Evolutionary conservation across 441 rosid genomes (phyloP).

Genomic region (Gossypium schwendimanii): DNA sequence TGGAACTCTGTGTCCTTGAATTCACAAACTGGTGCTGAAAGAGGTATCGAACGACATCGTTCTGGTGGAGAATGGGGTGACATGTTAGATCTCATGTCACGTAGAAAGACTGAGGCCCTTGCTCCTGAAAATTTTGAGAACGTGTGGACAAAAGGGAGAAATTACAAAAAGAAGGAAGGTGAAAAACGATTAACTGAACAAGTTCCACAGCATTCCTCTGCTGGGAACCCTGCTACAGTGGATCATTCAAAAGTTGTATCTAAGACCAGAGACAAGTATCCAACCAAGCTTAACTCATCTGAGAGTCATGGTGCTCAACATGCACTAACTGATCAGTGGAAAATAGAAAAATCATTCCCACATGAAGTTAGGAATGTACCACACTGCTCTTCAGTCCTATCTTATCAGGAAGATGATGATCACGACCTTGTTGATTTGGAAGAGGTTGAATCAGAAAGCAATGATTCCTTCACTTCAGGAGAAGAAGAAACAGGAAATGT

Average conservation of each 20-base stretch:
- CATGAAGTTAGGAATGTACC: slow-evolving; percentile 27
- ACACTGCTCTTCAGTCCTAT: slow-evolving; percentile 34
- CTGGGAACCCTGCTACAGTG: slow-evolving; percentile 26
- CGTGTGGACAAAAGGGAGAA: slow-evolving; percentile 97
- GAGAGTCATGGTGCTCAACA: slow-evolving; percentile 22
- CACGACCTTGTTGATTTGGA: slow-evolving; percentile 25
- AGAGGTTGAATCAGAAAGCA: slow-evolving; percentile 47
- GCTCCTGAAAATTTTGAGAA: slow-evolving; percentile 96
- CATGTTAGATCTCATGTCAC: slow-evolving; percentile 69
- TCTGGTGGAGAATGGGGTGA: slow-evolving; percentile 82
- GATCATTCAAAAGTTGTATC: slow-evolving; percentile 28
- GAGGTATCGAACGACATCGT: slow-evolving; percentile 37
- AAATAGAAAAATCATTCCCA: slow-evolving; percentile 24
- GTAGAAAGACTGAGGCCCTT: slow-evolving; percentile 79
- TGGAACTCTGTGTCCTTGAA: slow-evolving; percentile 61
- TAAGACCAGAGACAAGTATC: slow-evolving; percentile 30
- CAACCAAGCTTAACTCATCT: slow-evolving; percentile 23
- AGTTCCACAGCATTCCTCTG: slow-evolving; percentile 39
- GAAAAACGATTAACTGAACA: slow-evolving; percentile 40
- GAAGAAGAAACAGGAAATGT: slow-evolving; percentile 67
- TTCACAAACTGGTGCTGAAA: slow-evolving; percentile 42
- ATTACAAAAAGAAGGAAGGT: slow-evolving; percentile 60
- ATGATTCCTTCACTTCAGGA: slow-evolving; percentile 66
- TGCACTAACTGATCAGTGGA: slow-evolving; percentile 24
- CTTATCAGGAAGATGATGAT: slow-evolving; percentile 45